Evolutionary conservation across 140 eudicot genomes (phyloP), one percentile per base, ranked within the genome.

Genomic region (Bidens hawaiensis): DNA sequence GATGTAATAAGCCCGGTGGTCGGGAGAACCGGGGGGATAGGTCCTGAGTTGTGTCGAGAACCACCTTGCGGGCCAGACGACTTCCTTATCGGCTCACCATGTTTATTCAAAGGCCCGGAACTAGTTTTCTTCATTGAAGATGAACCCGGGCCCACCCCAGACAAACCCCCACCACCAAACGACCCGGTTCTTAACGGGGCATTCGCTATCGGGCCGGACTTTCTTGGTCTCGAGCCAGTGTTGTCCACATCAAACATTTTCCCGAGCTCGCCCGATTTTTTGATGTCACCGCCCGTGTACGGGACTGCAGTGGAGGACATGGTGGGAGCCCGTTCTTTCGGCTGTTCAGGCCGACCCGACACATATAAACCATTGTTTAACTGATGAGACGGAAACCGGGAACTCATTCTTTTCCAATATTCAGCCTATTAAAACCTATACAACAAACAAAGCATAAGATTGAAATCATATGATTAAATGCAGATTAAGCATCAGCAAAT

Each of bases 201-300:
- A 52, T 51, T 75, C 13, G 51, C 68, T 40, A 84, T 84, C 27
- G 88, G 93, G 43, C 93, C 93, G 48, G 93, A 84, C 58, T 84
- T 84, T 67, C 79, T 74, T 25, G 62, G 79, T 18, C 93, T 47
- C 42, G 84, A 77, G 38, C 67, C 69, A n/a, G 85, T 73, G 42
- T 82, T 76, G n/a, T 80, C 81, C 33, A 81, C 74, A 70, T 84
- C 93, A 72, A 84, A 84, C 93, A 84, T 84, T 75, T 84, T 84
- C 3, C 91, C 87, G 25, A 84, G 84, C 55, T 84, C 87, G 8
- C 87, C 91, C 1, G 91, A 84, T 26, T 83, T 83, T 67, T 83
- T 83, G 0, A 83, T 83, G 61, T 83, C 87, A 50, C 90, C 90
- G 9, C 90, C 93, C 2, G 93, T 84, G 65, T 84, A 84, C 10